These are phyloP conservation scores for Furcasterigmium sp. DNA, from an alignment of 2,329 filamentous ascomycete genomes.

Conservation along the genomic window DNA sequence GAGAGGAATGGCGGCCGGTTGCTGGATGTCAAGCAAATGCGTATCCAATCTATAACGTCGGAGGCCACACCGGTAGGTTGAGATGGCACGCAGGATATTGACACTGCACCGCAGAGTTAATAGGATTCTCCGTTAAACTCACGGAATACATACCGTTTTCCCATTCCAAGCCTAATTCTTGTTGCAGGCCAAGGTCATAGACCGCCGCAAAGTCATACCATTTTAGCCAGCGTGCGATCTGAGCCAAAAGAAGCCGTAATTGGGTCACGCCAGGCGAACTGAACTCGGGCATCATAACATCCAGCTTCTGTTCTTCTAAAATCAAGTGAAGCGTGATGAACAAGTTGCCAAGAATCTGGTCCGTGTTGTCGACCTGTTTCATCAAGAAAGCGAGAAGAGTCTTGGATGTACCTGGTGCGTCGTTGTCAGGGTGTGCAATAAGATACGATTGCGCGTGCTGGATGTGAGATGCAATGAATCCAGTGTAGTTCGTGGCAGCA, in stretches of 20 bases:
- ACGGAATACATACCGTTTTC: conserved; percentile 29
- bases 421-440: conserved; percentile 14
- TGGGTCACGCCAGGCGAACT: conserved; percentile 38
- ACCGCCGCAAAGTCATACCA: conserved; percentile 50
- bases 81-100: conserved; percentile 8
- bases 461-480: conserved; percentile 47
- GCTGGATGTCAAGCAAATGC: conserved; percentile 35
- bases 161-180: conserved; percentile 32
- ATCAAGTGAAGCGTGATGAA: conserved; percentile 77
- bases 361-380: neutral
- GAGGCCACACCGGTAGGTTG: conserved; percentile 25
- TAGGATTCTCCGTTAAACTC: neutral
- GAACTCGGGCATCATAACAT: conserved; percentile 47
- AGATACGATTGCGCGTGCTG: conserved; percentile 62
- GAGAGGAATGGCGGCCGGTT: conserved; percentile 32
- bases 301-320: conserved; percentile 84
- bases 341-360: conserved; percentile 48
- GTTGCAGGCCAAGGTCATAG: conserved; percentile 50
- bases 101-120: conserved; percentile 10
- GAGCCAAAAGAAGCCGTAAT: conserved; percentile 70
- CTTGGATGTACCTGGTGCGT: neutral
- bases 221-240: conserved; percentile 76
- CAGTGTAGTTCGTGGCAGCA: conserved; percentile 21
- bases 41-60: conserved; percentile 47
- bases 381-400: neutral